Conservation (phyloP, 345 rosid genomes). For the Syzygium aqueum region DNA sequence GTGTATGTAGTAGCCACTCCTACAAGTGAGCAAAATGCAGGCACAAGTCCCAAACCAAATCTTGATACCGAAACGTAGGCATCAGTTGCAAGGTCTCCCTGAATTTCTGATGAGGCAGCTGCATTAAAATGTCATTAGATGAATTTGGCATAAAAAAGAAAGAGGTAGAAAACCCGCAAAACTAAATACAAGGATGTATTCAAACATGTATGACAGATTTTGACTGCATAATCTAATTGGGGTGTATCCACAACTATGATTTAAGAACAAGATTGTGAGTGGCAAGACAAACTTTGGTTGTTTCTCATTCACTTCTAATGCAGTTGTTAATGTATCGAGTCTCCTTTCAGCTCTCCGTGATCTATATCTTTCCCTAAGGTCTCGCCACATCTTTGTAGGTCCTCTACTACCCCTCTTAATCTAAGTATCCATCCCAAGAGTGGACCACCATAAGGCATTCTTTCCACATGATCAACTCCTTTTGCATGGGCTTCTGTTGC, state of each 20-base stretch:
- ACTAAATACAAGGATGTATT: not conserved
- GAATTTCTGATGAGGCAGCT: conserved; percentile 39
- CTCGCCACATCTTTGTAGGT: not conserved
- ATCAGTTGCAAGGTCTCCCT: conserved; percentile 8
- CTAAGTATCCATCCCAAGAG: not conserved
- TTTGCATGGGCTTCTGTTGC: not conserved
- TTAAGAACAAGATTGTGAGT: not conserved
- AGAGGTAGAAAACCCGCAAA: not conserved
- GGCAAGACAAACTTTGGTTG: not conserved
- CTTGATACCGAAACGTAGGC: conserved; percentile 54
- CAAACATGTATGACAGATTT: not conserved
- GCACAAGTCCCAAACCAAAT: conserved; percentile 81
- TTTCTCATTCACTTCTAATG: not conserved
- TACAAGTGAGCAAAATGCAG: conserved; percentile 64
- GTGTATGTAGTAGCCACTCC: conserved; percentile 64
- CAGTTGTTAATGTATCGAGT: not conserved
- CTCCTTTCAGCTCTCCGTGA: not conserved
- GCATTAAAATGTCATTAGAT: conserved; percentile 3
- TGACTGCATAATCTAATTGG: not conserved
- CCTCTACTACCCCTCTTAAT: not conserved
- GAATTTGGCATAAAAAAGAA: not conserved
- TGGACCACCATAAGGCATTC: not conserved
- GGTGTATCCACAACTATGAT: not conserved
- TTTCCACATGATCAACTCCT: not conserved
- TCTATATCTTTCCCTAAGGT: not conserved